A percentile compares a stretch with the other conserved stretches of the same genome.
Conservation (phyloP, 495 filamentous ascomycete genomes). For the Penicillium chermesinum region DNA sequence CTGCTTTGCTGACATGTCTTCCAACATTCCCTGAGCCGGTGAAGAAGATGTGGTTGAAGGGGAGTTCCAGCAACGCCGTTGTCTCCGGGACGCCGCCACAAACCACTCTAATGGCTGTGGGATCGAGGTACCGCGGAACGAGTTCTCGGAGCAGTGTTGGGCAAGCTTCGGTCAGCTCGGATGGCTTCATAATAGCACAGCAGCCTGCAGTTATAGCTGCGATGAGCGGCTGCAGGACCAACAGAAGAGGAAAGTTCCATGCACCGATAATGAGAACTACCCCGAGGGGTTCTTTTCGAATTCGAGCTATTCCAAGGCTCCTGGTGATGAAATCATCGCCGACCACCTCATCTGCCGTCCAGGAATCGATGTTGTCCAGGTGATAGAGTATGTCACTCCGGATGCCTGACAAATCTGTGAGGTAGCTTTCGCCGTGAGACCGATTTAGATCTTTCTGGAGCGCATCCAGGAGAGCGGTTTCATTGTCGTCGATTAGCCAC, state of each 20-base stretch:
- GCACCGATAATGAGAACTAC: slow-evolving; percentile 73
- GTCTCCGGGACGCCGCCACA: neutral
- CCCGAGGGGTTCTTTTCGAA: slow-evolving; percentile 31
- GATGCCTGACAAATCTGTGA: neutral
- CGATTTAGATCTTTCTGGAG: neutral
- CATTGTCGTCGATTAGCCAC: neutral
- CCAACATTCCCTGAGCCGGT: neutral
- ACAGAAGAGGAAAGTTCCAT: slow-evolving; percentile 77
- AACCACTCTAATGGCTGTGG: neutral
- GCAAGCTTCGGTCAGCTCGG: neutral
- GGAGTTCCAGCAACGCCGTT: neutral
- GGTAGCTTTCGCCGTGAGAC: neutral
- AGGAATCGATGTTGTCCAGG: slow-evolving; percentile 62
- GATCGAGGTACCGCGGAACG: neutral
- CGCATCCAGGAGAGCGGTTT: neutral
- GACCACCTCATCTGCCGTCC: slow-evolving; percentile 29
- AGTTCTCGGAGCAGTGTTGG: neutral
- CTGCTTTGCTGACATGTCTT: neutral
- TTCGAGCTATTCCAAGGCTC: neutral
- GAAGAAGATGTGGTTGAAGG: neutral
- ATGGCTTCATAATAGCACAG: neutral
- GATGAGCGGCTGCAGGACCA: slow-evolving; percentile 66
- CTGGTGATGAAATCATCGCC: neutral
- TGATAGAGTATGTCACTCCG: slow-evolving; percentile 58
- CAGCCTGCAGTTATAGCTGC: slow-evolving; percentile 56